These are phyloP conservation scores for Aechmea fasciata DNA, from an alignment of 176 grass and related monocot genomes.

Conservation along the genomic window DNA sequence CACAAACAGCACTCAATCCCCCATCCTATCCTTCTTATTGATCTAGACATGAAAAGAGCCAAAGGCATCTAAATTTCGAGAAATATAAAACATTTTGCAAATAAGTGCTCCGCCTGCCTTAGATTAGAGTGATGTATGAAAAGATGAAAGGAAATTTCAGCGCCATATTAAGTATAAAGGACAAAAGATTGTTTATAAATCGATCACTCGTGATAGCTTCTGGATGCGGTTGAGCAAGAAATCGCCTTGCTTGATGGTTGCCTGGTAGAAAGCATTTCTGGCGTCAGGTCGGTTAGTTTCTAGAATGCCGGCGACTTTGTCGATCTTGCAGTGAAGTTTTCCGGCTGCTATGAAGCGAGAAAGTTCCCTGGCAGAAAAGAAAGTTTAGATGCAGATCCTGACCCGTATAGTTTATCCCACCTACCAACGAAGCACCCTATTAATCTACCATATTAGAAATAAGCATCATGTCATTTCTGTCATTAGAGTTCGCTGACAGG, in stretches of 20 bases:
- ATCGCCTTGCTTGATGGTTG: constrained; percentile 97
- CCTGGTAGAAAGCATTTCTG: constrained; percentile 89
- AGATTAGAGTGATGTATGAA: neutral
- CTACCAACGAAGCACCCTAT: too few relatives aligned
- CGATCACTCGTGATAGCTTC: constrained; percentile 89
- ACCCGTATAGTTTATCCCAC: neutral
- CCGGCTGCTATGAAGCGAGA: constrained; percentile 95
- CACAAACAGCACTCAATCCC: too few relatives aligned
- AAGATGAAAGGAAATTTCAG: neutral
- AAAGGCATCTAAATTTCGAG: too few relatives aligned
- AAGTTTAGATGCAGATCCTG: neutral
- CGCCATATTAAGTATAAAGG: neutral
- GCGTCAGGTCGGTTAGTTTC: constrained; percentile 92
- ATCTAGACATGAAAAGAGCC: too few relatives aligned
- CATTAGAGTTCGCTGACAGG: too few relatives aligned
- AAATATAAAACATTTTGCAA: too few relatives aligned
- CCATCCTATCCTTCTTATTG: too few relatives aligned
- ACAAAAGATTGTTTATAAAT: constrained; percentile 41
- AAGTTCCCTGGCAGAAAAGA: constrained; percentile 43
- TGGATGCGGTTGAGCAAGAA: constrained; percentile 94
- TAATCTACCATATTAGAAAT: too few relatives aligned
- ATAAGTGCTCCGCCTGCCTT: too few relatives aligned
- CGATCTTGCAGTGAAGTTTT: constrained; percentile 98
- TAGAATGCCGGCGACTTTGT: constrained; percentile 84
- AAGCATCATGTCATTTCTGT: too few relatives aligned